Percentiles rank a stretch among this genome's conserved stretches.
Conservation (phyloP, 2,329 filamentous ascomycete genomes). For the Cadophora luteo-olivacea region DNA sequence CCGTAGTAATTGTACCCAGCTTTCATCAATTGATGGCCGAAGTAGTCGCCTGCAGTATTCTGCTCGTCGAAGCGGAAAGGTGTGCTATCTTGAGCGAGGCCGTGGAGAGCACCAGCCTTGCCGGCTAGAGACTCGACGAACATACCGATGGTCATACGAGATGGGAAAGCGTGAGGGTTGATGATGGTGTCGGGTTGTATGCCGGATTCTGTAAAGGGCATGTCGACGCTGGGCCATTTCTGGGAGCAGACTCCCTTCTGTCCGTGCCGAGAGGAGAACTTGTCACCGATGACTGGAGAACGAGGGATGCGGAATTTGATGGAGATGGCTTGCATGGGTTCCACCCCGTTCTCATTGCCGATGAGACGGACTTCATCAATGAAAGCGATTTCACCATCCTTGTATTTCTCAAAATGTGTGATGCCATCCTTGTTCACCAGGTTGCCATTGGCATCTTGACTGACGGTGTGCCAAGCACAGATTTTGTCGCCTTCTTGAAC, state of each 20-base stretch:
- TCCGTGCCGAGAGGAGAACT: constrained; percentile 97
- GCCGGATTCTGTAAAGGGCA: constrained; percentile 96
- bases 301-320: constrained; percentile 93
- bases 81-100: constrained; percentile 93
- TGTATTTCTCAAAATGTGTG: constrained; percentile 93
- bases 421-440: constrained; percentile 85
- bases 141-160: constrained; percentile 99
- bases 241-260: constrained; percentile 98
- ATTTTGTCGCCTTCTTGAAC: constrained; percentile 84
- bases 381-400: constrained; percentile 86
- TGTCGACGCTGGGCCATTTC: constrained; percentile 91
- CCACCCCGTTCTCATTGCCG: constrained; percentile 81
- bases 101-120: constrained; percentile 92
- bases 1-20: constrained; percentile 98
- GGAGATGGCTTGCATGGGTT: constrained; percentile 86
- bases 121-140: constrained; percentile 97
- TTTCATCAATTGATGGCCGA: constrained; percentile 92
- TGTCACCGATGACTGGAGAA: constrained; percentile 93
- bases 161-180: constrained; percentile 99
- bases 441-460: constrained; percentile 77
- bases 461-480: constrained; percentile 88
- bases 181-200: constrained; percentile 99
- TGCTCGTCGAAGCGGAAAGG: constrained; percentile 95
- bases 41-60: constrained; percentile 91
- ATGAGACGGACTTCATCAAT: constrained; percentile 93